Evolutionary conservation across 2,329 filamentous ascomycete genomes (phyloP), one percentile per base, ranked within the genome.

Genomic region (Diatrype stigma): DNA sequence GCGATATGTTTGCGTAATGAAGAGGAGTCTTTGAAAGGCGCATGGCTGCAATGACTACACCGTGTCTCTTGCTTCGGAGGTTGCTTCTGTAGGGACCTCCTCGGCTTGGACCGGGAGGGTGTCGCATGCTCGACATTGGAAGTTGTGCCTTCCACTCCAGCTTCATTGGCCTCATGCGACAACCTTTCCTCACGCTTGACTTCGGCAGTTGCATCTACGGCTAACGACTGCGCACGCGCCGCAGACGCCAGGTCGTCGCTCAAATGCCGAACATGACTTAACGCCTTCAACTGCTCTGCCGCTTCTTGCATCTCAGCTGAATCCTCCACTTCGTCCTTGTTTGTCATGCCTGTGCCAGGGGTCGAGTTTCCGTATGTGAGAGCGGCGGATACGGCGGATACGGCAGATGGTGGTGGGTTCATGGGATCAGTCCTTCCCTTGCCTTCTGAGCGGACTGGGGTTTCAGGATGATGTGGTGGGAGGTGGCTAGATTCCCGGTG

Each of bases 281-380:
- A 65, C 2, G 82, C 82, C 60, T 86, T 85, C 6, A 86, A 72
- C 63, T 86, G 82, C 61, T 86, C 82, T 3, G 83, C 83, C 19
- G 83, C 83, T 64, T 85, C 81, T 58, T 86, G 81, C 81, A 86
- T 85, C 67, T 86, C 83, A 8, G 79, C 82, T n/a, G 82, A 83
- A 51, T 85, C 82, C 60, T 85, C 82, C 4, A 75, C 77, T 32
- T 80, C 74, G 26, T 77, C 67, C 51, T 78, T 76, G 30, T 67
- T 64, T 2, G 68, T 67, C 14, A 66, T 58, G 42, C 54, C 56
- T 2, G 65, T 71, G 2, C 51, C 56, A 2, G 65, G 60, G 10
- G 60, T 63, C 10, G 59, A 56, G 26, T 53, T 61, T 16, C 59
- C 30, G 53, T 64, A 67, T 21, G 60, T 42, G 2, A 58, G 42